These are phyloP conservation scores for Polytrichum formosum DNA, from an alignment of 225 moss, liverwort and hornwort genomes.

Conservation along the genomic window DNA sequence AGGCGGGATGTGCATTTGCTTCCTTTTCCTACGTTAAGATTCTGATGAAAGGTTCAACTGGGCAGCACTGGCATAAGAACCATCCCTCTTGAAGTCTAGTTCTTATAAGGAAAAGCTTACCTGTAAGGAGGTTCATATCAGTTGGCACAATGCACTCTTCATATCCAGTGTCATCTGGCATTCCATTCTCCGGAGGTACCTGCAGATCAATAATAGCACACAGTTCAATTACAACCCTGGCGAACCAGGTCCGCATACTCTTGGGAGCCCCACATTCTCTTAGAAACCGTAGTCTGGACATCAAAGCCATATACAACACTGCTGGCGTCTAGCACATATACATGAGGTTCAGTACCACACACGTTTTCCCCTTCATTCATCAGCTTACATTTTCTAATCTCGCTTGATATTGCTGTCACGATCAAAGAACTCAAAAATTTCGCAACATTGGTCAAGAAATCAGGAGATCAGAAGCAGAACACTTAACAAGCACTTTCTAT, in stretches of 20 bases:
- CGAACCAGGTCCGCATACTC: too few relatives aligned
- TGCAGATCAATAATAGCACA: constrained; percentile 7
- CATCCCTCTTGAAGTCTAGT: background rate
- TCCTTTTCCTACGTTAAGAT: background rate
- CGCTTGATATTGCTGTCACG: too few relatives aligned
- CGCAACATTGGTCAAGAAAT: too few relatives aligned
- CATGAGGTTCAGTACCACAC: background rate
- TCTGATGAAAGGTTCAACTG: background rate
- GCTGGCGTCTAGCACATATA: too few relatives aligned
- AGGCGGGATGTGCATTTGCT: background rate
- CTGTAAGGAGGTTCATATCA: constrained; percentile 77
- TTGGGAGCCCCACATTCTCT: too few relatives aligned
- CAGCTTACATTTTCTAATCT: background rate
- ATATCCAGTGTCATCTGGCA: constrained; percentile 60
- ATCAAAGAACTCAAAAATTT: too few relatives aligned
- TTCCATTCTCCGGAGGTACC: constrained; percentile 67
- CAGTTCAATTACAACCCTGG: background rate
- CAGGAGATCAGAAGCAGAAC: too few relatives aligned
- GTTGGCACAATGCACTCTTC: constrained; percentile 79
- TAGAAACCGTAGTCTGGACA: too few relatives aligned
- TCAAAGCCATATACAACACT: too few relatives aligned
- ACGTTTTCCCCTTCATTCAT: background rate
- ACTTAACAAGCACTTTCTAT: too few relatives aligned
- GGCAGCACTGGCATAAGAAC: background rate
- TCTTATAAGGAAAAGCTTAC: constrained; percentile 22